Base-by-base conservation (phyloP, 208 protist genomes). In the Endotrypanum monterogeii region DNA sequence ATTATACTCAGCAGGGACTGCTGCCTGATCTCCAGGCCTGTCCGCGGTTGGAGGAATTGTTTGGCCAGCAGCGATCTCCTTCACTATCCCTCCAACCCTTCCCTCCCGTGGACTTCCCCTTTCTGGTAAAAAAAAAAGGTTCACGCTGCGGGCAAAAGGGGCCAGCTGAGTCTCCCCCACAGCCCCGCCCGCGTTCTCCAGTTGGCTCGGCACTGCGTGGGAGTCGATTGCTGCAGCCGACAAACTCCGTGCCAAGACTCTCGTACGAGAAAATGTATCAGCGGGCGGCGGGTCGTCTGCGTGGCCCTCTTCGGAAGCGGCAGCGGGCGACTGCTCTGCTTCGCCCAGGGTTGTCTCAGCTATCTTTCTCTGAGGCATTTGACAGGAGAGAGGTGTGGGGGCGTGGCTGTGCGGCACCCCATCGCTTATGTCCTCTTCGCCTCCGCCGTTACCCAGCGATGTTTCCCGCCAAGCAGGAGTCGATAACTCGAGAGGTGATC, bases 371-470 rank as follows among this genome's bases (percentile, higher is more conserved):
- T 8, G 44, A 4, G 16, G 46, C 37, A 52, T 61, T 25, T 28
- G 63, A 55, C 0, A n/a, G 18, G 8, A 54, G 48, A 63, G 50
- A 25, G 63, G 72, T 23, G 72, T 69, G 11, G 61, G 72, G 28
- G 72, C 72, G 63, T 76, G 72, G 48, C 72, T 76, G 39, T 55
- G 72, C 62, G 72, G 72, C 52, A 7, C 72, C 4, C 63, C 52
- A 18, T 71, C 72, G 0, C 25, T 63, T 63, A 55, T 18, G 7
- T 56, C 71, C 50, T 69, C 52, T 50, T 41, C 72, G 0, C 62
- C 66, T 20, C 16, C 41, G 51, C 50, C 54, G 63, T 25, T 35
- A 41, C 16, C 37, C 25, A 32, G 3, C 44, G 37, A 46, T 18
- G 20, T 16, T 4, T 50, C 23, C 14, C 32, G 62, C 51, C 44